Conservation (phyloP, 2,329 filamentous ascomycete genomes). For the Alternaria sp. region DNA sequence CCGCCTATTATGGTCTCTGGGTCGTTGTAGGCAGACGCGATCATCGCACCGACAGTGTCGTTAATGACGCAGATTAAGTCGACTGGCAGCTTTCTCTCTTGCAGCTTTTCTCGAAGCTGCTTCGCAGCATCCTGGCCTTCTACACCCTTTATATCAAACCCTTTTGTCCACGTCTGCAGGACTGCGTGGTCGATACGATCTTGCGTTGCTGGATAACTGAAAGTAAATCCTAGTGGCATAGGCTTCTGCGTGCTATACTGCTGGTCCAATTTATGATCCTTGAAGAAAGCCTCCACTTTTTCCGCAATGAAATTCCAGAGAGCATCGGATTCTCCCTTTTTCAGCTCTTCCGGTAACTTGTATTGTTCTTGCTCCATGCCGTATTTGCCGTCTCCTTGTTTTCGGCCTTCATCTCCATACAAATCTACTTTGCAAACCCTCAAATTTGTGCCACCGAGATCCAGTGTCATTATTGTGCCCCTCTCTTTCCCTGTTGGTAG, state of each 20-base stretch:
- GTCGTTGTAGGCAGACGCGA: slow-evolving; percentile 90
- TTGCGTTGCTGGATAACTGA: slow-evolving; percentile 93
- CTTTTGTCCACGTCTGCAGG: slow-evolving; percentile 96
- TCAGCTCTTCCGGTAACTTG: slow-evolving; percentile 91
- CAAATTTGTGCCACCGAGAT: slow-evolving; percentile 96
- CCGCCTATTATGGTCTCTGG: slow-evolving; percentile 85
- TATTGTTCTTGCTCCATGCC: slow-evolving; percentile 93
- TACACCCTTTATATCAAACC: slow-evolving; percentile 91
- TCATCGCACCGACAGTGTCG: slow-evolving; percentile 90
- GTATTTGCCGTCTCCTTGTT: slow-evolving; percentile 71
- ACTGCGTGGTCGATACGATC: slow-evolving; percentile 93
- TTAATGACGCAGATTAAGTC: slow-evolving; percentile 88
- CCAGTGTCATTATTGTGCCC: slow-evolving; percentile 86
- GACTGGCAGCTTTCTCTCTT: slow-evolving; percentile 79
- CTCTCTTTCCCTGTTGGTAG: slow-evolving; percentile 88
- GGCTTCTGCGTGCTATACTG: slow-evolving; percentile 68
- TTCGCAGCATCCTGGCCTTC: slow-evolving; percentile 91
- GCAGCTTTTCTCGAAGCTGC: slow-evolving; percentile 81
- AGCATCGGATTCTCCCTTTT: slow-evolving; percentile 82
- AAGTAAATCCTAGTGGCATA: slow-evolving; percentile 90
- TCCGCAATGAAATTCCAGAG: slow-evolving; percentile 96
- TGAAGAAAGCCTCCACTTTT: slow-evolving; percentile 88
- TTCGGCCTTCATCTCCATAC: slow-evolving; percentile 77
- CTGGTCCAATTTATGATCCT: slow-evolving; percentile 78
- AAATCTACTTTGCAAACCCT: slow-evolving; percentile 93